A percentile compares a stretch with the other conserved stretches of the same genome.
Evolutionary conservation across 495 filamentous ascomycete genomes (phyloP).

Genomic region (Penicillium goetzii): DNA sequence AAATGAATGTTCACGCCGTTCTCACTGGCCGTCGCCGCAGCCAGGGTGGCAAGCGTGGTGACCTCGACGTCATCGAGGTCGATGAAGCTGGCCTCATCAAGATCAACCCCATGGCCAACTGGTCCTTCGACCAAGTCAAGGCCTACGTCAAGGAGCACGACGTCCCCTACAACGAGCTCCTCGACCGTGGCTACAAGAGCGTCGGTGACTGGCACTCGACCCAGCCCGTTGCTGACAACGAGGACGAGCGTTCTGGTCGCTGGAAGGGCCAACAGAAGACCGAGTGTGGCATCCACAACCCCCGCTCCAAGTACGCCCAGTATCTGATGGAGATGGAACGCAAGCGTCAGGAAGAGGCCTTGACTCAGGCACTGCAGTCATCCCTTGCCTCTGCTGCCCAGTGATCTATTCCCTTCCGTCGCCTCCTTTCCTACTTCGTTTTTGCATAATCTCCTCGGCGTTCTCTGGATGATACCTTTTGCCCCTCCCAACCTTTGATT

Average conservation of each 20-base stretch:
- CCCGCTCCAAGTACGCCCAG: conserved; percentile 86
- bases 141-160: conserved; percentile 81
- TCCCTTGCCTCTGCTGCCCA: conserved; percentile 38
- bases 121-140: conserved; percentile 88
- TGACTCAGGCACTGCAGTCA: conserved; percentile 49
- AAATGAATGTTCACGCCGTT: conserved; percentile 87
- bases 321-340: conserved; percentile 74
- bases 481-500: neutral
- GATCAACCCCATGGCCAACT: conserved; percentile 97
- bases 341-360: conserved; percentile 68
- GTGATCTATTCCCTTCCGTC: conserved; percentile 21
- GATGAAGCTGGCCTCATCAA: conserved; percentile 94
- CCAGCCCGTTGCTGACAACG: conserved; percentile 82
- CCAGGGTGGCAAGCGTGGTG: conserved; percentile 91
- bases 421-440: conserved; percentile 14
- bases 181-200: conserved; percentile 94
- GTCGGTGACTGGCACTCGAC: conserved; percentile 98
- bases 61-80: conserved; percentile 86
- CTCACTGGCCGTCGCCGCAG: conserved; percentile 91
- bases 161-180: conserved; percentile 90
- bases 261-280: conserved; percentile 96
- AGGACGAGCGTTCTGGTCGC: conserved; percentile 95
- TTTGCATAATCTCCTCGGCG: conserved; percentile 28
- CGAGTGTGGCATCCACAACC: conserved; percentile 98
- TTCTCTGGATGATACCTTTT: conserved; percentile 22